Conservation (phyloP, 306 rosid genomes). For the Medicago ruthenica region DNA sequence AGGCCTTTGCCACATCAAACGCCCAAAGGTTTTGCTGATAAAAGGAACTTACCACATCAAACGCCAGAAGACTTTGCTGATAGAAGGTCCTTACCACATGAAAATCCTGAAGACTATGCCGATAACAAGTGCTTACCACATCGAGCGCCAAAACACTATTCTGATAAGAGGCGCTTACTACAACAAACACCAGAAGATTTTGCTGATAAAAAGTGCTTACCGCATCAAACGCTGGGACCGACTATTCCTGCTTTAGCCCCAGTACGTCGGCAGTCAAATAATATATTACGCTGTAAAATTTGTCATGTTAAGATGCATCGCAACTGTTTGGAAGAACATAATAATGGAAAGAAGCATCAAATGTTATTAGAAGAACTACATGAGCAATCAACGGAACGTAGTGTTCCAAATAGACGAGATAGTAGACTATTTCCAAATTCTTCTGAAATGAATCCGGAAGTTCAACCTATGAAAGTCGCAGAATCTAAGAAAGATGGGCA, state of each 20-base stretch:
- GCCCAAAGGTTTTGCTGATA: background rate
- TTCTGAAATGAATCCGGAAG: slow-evolving; percentile 53
- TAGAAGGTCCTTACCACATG: background rate
- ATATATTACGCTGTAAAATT: slow-evolving; percentile 17
- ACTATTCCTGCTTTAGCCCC: background rate
- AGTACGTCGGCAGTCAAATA: background rate
- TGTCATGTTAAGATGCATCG: background rate
- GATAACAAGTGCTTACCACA: slow-evolving; percentile 7
- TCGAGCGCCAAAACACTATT: background rate
- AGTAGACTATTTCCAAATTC: slow-evolving; percentile 47
- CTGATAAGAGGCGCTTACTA: background rate
- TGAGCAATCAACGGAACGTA: background rate
- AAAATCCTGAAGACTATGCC: background rate
- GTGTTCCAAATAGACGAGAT: background rate
- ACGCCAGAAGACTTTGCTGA: background rate
- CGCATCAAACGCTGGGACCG: background rate
- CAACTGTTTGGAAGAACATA: slow-evolving; percentile 1
- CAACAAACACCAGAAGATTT: background rate
- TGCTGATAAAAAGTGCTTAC: background rate
- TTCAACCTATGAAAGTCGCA: slow-evolving; percentile 50
- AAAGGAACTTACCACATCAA: background rate
- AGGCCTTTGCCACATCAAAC: background rate
- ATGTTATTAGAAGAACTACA: background rate
- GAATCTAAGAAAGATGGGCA: background rate
- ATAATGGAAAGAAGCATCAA: slow-evolving; percentile 36